Conservation (phyloP, 2,329 filamentous ascomycete genomes). For the Colletotrichum cordylinicola region DNA sequence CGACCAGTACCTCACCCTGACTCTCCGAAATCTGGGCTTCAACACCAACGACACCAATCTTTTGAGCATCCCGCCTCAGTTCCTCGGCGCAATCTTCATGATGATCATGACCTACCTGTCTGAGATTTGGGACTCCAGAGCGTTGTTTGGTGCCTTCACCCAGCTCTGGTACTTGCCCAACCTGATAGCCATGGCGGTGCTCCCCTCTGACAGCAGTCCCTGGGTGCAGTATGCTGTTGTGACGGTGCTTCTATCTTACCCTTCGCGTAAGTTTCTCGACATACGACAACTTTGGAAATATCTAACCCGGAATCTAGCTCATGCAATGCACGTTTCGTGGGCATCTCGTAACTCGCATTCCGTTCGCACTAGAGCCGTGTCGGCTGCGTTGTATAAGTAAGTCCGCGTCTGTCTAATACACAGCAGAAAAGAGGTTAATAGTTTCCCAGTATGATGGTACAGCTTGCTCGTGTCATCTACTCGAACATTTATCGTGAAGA, state of each 20-base stretch:
- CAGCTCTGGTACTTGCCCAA: conserved; percentile 40
- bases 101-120: conserved; percentile 34
- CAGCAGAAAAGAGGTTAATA: neutral
- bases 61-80: conserved; percentile 21
- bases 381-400: conserved; percentile 65
- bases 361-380: conserved; percentile 66
- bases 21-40: conserved; percentile 28
- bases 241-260: conserved; percentile 36
- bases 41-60: conserved; percentile 55
- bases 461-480: conserved; percentile 50
- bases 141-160: conserved; percentile 32
- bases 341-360: conserved; percentile 64
- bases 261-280: conserved; percentile 27
- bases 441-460: conserved; percentile 42
- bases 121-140: conserved; percentile 33
- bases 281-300: conserved; percentile 30
- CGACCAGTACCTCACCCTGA: conserved; percentile 31
- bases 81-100: conserved; percentile 21
- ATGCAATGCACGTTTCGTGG: conserved; percentile 55
- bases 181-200: conserved; percentile 34
- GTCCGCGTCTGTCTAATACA: neutral
- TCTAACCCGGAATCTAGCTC: conserved; percentile 33
- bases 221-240: conserved; percentile 37
- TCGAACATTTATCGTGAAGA: conserved; percentile 54
- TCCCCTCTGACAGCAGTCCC: conserved; percentile 30